A percentile compares a stretch with the other conserved stretches of the same genome.
These are phyloP conservation scores for Aureobasidium sp. DNA, from an alignment of 2,329 filamentous ascomycete species.

Conservation along the genomic window DNA sequence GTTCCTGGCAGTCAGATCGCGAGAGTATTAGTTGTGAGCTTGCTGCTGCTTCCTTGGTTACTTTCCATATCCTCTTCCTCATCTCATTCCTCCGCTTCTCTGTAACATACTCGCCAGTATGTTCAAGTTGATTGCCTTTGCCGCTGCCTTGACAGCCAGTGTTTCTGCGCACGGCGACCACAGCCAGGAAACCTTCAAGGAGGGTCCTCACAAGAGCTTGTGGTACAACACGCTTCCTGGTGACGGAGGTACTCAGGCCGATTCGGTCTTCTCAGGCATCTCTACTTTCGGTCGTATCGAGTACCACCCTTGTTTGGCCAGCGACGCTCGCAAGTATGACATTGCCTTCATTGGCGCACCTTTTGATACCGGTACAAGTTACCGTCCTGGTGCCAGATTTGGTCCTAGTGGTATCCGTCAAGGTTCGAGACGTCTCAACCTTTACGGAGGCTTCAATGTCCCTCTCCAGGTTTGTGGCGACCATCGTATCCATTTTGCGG, in stretches of 20 bases:
- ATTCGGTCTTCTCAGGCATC: conserved; percentile 83
- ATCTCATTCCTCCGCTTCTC: background rate
- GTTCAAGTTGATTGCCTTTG: conserved; percentile 19
- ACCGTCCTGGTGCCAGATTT: conserved; percentile 75
- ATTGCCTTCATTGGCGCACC: conserved; percentile 67
- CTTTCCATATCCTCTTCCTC: background rate
- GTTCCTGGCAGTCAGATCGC: background rate
- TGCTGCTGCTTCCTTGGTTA: background rate
- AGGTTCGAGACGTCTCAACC: conserved; percentile 75
- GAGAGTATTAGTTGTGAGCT: conserved; percentile 2
- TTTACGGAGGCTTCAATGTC: conserved; percentile 85
- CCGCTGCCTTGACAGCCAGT: conserved; percentile 39
- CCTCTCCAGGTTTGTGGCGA: conserved; percentile 58
- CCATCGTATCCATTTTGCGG: conserved; percentile 51
- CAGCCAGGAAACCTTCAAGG: conserved; percentile 51
- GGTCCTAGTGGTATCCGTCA: conserved; percentile 79
- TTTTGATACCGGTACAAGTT: conserved; percentile 29
- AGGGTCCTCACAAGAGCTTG: conserved; percentile 63
- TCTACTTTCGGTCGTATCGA: conserved; percentile 74
- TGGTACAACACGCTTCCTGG: conserved; percentile 81
- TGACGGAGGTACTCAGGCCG: conserved; percentile 79
- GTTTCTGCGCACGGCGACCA: conserved; percentile 52
- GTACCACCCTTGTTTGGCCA: conserved; percentile 69
- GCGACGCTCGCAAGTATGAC: conserved; percentile 63
- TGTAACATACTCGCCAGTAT: background rate